Evolutionary conservation across 1,284 basidiomycete species (phyloP), one percentile per base, ranked within the genome.

Genomic region (Entoloma clypeatum): DNA sequence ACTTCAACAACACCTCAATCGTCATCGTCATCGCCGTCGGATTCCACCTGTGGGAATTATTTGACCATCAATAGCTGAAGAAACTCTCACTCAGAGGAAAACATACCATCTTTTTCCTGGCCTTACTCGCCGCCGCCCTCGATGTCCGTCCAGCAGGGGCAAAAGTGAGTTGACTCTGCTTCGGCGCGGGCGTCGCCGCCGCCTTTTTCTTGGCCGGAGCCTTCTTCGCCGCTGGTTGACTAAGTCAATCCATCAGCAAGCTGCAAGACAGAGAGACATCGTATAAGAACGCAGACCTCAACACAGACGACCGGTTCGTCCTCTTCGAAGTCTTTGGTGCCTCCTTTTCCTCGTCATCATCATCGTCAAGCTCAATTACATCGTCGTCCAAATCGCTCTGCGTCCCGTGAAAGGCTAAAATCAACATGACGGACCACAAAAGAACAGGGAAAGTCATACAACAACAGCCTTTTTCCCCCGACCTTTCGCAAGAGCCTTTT

Each of bases 221-320:
- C 53, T 77, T 85, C 61, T 77, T 85, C 18, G 67, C 55, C 18
- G 67, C 55, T 44, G 66, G 67, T 63, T 54, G 71, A 52, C 65
- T 73, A 58, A 44, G 60, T 64, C 47, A 28, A 40, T 26, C 5
- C 13, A 39, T 26, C 43, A 30, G 32, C 38, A 39, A 25, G 40
- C 35, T 35, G 23, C 11, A 18, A 13, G 26, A 17, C 33, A 16
- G 32, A 24, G 10, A 38, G 23, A 24, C 5, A 19, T 27, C 7
- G 7, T 22, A 16, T 23, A 26, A 37, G 30, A 26, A 48, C 37
- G 37, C 37, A 35, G 34, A 83, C 79, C 75, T 83, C 26, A 81
- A 56, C 7, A 82, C 72, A 8, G 81, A 75, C 14, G 80, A 77
- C 41, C 84, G 71, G 53, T 75, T 82, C n/a, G 79, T 79, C 47